Evolutionary conservation across 352 stramenopile genomes (phyloP).

Genomic region (Globisporangium sylvaticum): DNA sequence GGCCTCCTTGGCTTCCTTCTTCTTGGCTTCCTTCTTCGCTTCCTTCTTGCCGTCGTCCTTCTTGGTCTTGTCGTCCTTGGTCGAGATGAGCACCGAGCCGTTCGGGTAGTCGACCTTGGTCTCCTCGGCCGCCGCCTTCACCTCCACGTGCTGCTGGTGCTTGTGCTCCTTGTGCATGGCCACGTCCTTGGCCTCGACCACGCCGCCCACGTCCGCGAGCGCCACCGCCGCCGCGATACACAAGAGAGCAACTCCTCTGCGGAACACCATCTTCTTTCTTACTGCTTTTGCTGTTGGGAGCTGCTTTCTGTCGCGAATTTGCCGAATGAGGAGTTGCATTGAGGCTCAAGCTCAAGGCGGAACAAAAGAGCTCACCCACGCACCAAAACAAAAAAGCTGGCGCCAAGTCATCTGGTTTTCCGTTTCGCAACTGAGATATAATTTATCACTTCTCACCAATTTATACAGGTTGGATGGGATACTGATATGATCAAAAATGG

Average conservation of each 20-base stretch:
- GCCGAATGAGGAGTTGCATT: constrained; percentile 4
- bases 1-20: constrained; percentile 12
- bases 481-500: background rate
- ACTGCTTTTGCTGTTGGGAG: background rate
- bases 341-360: background rate
- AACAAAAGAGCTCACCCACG: constrained; percentile 6
- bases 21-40: constrained; percentile 17
- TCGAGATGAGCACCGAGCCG: constrained; percentile 30
- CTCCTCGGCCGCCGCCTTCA: constrained; percentile 16
- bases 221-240: constrained; percentile 28
- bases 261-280: constrained; percentile 28
- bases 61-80: constrained; percentile 10
- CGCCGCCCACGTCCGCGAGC: constrained; percentile 23
- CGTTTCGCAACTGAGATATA: constrained; percentile 5
- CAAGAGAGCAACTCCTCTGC: constrained; percentile 31
- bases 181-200: constrained; percentile 14
- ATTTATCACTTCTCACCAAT: background rate
- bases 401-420: background rate
- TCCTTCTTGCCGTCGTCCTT: constrained; percentile 15
- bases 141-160: constrained; percentile 13
- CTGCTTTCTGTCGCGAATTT: constrained; percentile 9
- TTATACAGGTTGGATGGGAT: too few relatives aligned
- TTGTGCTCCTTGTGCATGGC: constrained; percentile 18
- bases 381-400: background rate
- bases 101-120: constrained; percentile 31